Evolutionary conservation across 2,329 filamentous ascomycete species (phyloP).

Genomic region (Pyrenophora tritici-repentis): DNA sequence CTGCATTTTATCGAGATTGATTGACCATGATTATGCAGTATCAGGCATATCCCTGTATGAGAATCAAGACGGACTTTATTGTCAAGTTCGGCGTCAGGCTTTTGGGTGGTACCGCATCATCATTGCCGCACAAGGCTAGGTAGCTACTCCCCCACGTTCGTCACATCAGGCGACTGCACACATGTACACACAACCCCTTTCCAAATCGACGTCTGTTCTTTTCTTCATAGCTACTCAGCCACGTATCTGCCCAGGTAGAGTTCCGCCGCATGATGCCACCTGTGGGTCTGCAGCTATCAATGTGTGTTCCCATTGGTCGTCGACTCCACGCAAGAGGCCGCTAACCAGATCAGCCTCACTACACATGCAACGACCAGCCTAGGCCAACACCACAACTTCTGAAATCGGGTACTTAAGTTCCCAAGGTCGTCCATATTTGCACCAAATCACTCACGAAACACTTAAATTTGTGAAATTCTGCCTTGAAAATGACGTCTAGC

Average conservation of each 20-base stretch:
- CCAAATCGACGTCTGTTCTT: too few species aligned
- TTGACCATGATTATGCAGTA: not conserved
- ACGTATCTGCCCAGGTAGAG: too few species aligned
- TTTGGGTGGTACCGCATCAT: not conserved
- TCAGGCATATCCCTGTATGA: not conserved
- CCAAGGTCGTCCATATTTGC: not conserved
- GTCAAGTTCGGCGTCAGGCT: too few species aligned
- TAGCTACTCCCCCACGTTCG: too few species aligned
- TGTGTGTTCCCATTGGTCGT: not conserved
- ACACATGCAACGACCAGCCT: constrained; percentile 1
- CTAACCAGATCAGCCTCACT: not conserved
- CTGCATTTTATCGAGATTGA: too few species aligned
- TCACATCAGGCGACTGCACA: too few species aligned
- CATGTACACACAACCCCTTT: too few species aligned
- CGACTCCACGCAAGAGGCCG: not conserved
- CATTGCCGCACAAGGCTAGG: not conserved
- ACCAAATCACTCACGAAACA: too few species aligned
- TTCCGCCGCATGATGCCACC: too few species aligned
- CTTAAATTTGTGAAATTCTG: not conserved
- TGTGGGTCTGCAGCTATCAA: too few species aligned
- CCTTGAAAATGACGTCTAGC: constrained; percentile 1
- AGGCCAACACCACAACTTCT: not conserved
- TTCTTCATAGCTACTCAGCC: too few species aligned
- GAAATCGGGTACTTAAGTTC: not conserved
- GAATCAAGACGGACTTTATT: not conserved